A percentile compares a stretch with the other conserved stretches of the same genome.
phyloP scores from a whole-genome alignment of 2,329 filamentous ascomycete species.

The Neurospora crassa region DNA sequence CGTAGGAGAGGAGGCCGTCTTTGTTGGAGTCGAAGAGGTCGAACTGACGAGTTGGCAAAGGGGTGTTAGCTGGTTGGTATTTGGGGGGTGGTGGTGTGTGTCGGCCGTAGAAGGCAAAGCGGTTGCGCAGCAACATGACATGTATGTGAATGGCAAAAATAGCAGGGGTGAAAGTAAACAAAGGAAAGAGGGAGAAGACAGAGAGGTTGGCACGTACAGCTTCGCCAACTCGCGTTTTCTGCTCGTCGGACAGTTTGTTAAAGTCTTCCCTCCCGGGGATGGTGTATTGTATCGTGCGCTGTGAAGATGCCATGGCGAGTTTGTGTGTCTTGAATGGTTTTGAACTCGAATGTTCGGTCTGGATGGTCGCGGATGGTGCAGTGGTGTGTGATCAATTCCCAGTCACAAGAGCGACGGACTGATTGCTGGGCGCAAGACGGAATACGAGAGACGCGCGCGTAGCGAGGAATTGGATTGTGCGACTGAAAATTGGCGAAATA shows the following conservation, averaged over 20 bases:
- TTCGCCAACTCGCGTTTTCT: conserved; percentile 87
- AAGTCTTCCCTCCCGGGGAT: conserved; percentile 26
- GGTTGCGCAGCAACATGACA: neutral
- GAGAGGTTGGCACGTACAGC: conserved; percentile 50
- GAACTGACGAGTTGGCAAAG: conserved; percentile 41
- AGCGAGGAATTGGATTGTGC: neutral
- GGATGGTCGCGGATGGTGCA: neutral
- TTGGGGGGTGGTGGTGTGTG: neutral
- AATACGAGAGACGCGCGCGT: neutral
- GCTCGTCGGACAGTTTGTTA: conserved; percentile 64
- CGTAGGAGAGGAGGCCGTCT: conserved; percentile 89
- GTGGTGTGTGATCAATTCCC: neutral
- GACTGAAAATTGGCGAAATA: neutral
- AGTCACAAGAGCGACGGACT: neutral
- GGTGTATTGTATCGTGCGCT: conserved; percentile 20
- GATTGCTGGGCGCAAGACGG: neutral
- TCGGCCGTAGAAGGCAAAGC: neutral
- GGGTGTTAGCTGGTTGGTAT: neutral
- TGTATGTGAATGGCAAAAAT: neutral
- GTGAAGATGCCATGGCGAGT: conserved; percentile 11
- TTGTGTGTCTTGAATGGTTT: conserved; percentile 4
- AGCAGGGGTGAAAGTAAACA: neutral
- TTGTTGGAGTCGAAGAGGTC: conserved; percentile 95
- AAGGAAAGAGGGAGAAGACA: neutral
- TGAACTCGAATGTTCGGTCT: neutral